phyloP scores from a whole-genome alignment of 2,329 filamentous ascomycete genomes.

The Xylariales sp. region DNA sequence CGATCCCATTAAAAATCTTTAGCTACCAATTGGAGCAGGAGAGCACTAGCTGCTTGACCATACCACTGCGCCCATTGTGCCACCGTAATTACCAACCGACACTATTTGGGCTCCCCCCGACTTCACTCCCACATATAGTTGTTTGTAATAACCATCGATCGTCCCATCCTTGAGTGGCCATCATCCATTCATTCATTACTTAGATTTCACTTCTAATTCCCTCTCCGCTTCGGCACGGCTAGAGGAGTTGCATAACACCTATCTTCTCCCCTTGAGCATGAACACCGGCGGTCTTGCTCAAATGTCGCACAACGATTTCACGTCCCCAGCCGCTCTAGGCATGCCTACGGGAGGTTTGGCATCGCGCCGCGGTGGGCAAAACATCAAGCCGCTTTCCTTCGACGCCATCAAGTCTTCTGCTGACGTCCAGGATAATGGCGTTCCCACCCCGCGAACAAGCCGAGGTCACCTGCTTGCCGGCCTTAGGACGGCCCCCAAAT shows the following conservation, averaged over 20 bases:
- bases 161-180: conserved; percentile 44
- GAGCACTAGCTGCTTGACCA: conserved; percentile 42
- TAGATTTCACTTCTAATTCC: conserved; percentile 48
- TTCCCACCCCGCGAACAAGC: conserved; percentile 89
- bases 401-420: conserved; percentile 76
- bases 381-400: conserved; percentile 90
- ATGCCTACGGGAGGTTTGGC: conserved; percentile 85
- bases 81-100: conserved; percentile 45
- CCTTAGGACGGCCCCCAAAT: conserved; percentile 92
- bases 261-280: conserved; percentile 62
- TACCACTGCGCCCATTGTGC: conserved; percentile 38
- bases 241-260: conserved; percentile 41
- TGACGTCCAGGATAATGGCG: conserved; percentile 73
- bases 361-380: conserved; percentile 82
- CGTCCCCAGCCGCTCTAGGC: conserved; percentile 76
- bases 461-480: conserved; percentile 94
- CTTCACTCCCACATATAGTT: conserved; percentile 44
- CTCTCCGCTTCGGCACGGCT: conserved; percentile 40
- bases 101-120: conserved; percentile 34
- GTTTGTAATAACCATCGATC: conserved; percentile 51
- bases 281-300: conserved; percentile 99
- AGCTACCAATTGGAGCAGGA: conserved; percentile 37
- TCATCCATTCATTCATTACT: conserved; percentile 50
- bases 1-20: conserved; percentile 41
- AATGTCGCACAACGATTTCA: conserved; percentile 91